A percentile compares a stretch with the other conserved stretches of the same genome.
Conservation (phyloP, 2,329 filamentous ascomycete species). For the Talaromyces sp. region DNA sequence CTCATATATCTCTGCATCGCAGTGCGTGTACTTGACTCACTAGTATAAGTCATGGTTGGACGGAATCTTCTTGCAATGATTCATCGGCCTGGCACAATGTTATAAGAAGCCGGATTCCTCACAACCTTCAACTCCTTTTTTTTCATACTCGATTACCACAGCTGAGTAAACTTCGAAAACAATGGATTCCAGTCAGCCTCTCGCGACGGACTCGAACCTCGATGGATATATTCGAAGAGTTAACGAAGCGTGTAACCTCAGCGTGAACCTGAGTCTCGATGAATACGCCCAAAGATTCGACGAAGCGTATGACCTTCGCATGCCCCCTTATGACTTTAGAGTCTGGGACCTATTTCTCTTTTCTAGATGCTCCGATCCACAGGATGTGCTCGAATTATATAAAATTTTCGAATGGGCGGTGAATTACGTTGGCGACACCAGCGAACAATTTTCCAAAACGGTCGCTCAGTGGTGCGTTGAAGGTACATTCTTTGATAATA, state of each 20-base stretch:
- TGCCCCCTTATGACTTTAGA: background rate
- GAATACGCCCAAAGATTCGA: background rate
- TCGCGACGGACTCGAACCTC: background rate
- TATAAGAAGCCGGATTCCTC: background rate
- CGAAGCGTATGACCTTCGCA: background rate
- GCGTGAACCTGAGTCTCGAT: too few relatives aligned
- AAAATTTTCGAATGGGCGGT: background rate
- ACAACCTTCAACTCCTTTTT: background rate
- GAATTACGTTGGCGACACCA: background rate
- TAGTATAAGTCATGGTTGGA: background rate
- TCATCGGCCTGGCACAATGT: background rate
- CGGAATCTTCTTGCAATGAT: background rate
- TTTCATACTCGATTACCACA: background rate
- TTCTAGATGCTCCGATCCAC: background rate
- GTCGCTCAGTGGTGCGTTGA: background rate
- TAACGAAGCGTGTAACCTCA: background rate
- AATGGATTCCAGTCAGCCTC: background rate
- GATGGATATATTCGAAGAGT: background rate
- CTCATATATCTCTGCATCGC: background rate
- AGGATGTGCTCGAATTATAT: background rate
- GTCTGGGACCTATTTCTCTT: background rate
- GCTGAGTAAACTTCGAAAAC: background rate
- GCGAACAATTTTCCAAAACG: background rate
- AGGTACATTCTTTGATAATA: too few relatives aligned
- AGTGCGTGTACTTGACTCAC: background rate